Conservation (phyloP, 2,329 filamentous ascomycete genomes). For the Neonectria neomacrospora region DNA sequence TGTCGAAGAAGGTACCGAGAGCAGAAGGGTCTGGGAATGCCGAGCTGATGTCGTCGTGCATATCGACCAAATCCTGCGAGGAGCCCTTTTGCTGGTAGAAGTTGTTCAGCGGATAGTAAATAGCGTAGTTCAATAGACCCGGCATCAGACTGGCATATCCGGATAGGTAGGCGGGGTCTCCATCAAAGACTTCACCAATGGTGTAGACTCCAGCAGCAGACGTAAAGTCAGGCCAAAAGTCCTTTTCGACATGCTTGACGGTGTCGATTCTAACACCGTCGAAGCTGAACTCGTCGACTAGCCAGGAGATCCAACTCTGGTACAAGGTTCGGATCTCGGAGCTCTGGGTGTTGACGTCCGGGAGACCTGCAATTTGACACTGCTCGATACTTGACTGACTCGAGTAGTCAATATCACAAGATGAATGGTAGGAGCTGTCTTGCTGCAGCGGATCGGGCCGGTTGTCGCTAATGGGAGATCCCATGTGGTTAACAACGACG, state of each 20-base stretch:
- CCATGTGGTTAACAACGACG: constrained; percentile 69
- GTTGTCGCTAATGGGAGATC: constrained; percentile 60
- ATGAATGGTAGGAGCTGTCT: constrained; percentile 29
- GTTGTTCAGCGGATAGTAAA: constrained; percentile 46
- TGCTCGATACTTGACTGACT: neutral
- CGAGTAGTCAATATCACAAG: neutral
- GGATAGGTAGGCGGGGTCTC: neutral
- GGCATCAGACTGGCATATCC: neutral
- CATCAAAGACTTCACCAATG: neutral
- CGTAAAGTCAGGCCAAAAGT: neutral
- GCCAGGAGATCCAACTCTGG: neutral
- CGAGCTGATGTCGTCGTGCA: constrained; percentile 49
- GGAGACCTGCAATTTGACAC: neutral
- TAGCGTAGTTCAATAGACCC: neutral
- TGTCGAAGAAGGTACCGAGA: constrained; percentile 65
- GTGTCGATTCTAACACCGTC: neutral
- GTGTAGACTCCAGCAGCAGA: neutral
- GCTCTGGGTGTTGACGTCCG: neutral
- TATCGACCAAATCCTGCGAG: constrained; percentile 53
- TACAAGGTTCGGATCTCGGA: neutral
- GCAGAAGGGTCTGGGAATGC: constrained; percentile 42
- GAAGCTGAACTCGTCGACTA: neutral
- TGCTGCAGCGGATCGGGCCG: constrained; percentile 60
- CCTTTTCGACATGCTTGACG: neutral
- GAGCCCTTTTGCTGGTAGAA: constrained; percentile 54